These are phyloP conservation scores for Immersiporthe knoxdaviesiana DNA, from an alignment of 2,329 filamentous ascomycete genomes.

Conservation along the genomic window DNA sequence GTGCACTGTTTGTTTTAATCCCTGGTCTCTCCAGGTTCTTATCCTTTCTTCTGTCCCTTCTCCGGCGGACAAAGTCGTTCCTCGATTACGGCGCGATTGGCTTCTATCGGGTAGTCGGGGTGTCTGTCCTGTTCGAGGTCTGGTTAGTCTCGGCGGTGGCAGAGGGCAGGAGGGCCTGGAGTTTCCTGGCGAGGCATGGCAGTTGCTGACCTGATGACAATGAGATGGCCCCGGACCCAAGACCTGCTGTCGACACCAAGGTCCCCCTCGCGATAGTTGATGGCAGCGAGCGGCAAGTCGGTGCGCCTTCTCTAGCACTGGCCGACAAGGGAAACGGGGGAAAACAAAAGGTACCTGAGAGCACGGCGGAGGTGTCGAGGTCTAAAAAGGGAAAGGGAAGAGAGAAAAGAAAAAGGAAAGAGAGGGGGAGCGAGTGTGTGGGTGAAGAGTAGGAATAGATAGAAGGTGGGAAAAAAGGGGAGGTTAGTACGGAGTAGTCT, in stretches of 20 bases:
- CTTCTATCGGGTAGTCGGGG: neutral
- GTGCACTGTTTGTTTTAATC: neutral
- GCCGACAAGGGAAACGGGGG: constrained; percentile 25
- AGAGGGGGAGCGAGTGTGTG: constrained; percentile 28
- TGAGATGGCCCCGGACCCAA: constrained; percentile 10
- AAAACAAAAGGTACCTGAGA: constrained; percentile 21
- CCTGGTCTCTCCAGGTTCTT: neutral
- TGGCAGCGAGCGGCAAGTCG: constrained; percentile 29
- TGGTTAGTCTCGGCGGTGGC: constrained; percentile 1
- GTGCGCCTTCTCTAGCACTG: constrained; percentile 22
- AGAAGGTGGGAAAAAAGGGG: constrained; percentile 15
- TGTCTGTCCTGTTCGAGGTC: neutral
- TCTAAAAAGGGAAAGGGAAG: constrained; percentile 34
- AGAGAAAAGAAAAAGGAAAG: constrained; percentile 34
- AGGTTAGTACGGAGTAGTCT: too few relatives aligned
- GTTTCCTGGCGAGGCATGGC: neutral
- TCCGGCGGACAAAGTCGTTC: neutral
- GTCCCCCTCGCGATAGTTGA: constrained; percentile 8
- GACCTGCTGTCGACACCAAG: constrained; percentile 15
- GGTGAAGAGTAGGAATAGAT: constrained; percentile 17
- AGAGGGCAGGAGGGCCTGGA: neutral
- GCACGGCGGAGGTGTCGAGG: constrained; percentile 33
- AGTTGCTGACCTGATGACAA: constrained; percentile 9
- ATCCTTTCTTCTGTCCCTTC: neutral
- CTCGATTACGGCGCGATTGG: neutral